Percentiles rank a stretch among this genome's conserved stretches.
These are phyloP conservation scores for Striga hermonthica DNA, from an alignment of 305 asterid species.

Conservation along the genomic window DNA sequence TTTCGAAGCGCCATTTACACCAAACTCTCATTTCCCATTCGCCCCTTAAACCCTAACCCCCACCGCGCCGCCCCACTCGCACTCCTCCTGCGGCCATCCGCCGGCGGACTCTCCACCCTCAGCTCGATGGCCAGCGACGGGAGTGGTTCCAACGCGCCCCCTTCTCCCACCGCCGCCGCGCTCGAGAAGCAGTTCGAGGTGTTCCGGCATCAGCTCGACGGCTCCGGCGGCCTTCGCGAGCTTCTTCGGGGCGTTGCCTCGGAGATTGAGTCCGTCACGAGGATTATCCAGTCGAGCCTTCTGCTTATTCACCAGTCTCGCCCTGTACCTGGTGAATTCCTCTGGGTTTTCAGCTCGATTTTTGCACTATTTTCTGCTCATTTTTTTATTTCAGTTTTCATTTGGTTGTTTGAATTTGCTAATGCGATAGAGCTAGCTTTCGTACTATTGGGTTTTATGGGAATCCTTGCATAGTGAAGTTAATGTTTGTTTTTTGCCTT, in stretches of 20 bases:
- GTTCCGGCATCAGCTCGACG: slow-evolving; percentile 64
- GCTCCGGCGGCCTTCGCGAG: slow-evolving; percentile 62
- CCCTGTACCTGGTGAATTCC: slow-evolving; percentile 57
- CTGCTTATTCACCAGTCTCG: slow-evolving; percentile 82
- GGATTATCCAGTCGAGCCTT: slow-evolving; percentile 73
- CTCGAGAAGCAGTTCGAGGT: slow-evolving; percentile 73
- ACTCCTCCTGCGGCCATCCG: slow-evolving; percentile 33
- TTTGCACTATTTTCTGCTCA: neutral
- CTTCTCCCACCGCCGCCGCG: slow-evolving; percentile 42
- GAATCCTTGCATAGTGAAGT: no score
- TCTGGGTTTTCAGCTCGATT: neutral
- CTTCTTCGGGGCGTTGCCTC: slow-evolving; percentile 61
- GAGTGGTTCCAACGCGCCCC: slow-evolving; percentile 32
- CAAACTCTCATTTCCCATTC: slow-evolving; percentile 37
- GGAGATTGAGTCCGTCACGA: slow-evolving; percentile 74
- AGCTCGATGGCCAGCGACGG: slow-evolving; percentile 47
- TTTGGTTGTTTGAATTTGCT: no score
- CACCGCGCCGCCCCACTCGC: slow-evolving; percentile 21
- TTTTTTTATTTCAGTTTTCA: neutral
- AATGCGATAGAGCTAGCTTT: no score
- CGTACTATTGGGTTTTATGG: no score
- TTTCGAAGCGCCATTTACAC: slow-evolving; percentile 40
- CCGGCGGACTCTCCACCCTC: slow-evolving; percentile 28
- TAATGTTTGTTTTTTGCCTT: no score
- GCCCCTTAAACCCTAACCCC: slow-evolving; percentile 52